Evolutionary conservation across 2,329 filamentous ascomycete genomes (phyloP).

Genomic region (Myriangium duriaei): DNA sequence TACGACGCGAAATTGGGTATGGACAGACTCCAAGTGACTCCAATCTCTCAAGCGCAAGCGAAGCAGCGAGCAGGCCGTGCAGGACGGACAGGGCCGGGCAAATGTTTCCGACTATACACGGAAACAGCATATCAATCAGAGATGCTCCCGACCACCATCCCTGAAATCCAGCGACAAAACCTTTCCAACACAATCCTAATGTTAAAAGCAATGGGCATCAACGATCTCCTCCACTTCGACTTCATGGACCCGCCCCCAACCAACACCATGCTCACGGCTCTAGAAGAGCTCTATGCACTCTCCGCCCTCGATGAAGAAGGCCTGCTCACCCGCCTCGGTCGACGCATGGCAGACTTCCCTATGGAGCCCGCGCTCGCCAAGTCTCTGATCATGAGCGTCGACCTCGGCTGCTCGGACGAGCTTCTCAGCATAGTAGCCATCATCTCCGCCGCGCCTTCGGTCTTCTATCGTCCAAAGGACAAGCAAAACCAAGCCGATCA

Average conservation of each 20-base stretch:
- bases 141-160: constrained; percentile 91
- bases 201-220: constrained; percentile 98
- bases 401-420: constrained; percentile 83
- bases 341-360: constrained; percentile 97
- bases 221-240: constrained; percentile 91
- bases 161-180: constrained; percentile 93
- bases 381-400: constrained; percentile 74
- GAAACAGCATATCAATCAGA: constrained; percentile 92
- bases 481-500: constrained; percentile 94
- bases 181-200: constrained; percentile 86
- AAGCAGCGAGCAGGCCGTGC: constrained; percentile 89
- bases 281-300: constrained; percentile 89
- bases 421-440: constrained; percentile 89
- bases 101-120: constrained; percentile 90
- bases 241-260: constrained; percentile 98
- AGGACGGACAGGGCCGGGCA: constrained; percentile 86
- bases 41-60: constrained; percentile 92
- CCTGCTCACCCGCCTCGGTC: constrained; percentile 74
- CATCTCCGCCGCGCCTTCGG: constrained; percentile 65
- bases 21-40: constrained; percentile 90
- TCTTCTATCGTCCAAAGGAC: constrained; percentile 94
- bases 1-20: constrained; percentile 97
- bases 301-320: constrained; percentile 92
- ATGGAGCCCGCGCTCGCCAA: constrained; percentile 94
- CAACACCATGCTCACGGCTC: constrained; percentile 91